Evolutionary conservation across 495 filamentous ascomycete species (phyloP).

Genomic region (Penicillium antarcticum): DNA sequence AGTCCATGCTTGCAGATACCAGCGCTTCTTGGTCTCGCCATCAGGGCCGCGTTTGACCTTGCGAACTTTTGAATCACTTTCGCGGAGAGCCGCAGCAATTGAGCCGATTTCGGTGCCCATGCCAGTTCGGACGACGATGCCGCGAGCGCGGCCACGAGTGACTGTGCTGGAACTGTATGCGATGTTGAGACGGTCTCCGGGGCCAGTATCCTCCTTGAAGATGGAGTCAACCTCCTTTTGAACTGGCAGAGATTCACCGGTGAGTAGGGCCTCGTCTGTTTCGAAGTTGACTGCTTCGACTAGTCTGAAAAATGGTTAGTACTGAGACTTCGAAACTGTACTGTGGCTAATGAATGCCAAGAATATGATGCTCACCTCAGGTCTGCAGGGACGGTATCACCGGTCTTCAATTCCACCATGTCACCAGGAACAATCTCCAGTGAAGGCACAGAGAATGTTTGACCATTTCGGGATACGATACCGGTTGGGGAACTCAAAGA

Average conservation of each 20-base stretch:
- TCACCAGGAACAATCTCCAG: constrained; percentile 55
- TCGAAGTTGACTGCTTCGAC: constrained; percentile 60
- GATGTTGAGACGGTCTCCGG: constrained; percentile 55
- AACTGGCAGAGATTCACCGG: constrained; percentile 58
- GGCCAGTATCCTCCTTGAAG: constrained; percentile 66
- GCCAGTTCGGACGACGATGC: constrained; percentile 64
- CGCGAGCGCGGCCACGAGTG: constrained; percentile 75
- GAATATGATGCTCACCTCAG: constrained; percentile 47
- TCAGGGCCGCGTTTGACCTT: constrained; percentile 46
- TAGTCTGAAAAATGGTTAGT: neutral
- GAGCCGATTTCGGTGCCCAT: constrained; percentile 62
- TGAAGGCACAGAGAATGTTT: constrained; percentile 46
- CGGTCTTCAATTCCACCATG: constrained; percentile 69
- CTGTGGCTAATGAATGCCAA: no score
- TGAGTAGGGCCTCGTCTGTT: constrained; percentile 68
- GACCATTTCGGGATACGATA: constrained; percentile 46
- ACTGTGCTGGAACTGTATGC: constrained; percentile 60
- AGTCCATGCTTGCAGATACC: constrained; percentile 57
- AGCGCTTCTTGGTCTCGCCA: constrained; percentile 48
- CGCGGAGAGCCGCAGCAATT: constrained; percentile 55
- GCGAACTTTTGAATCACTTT: constrained; percentile 28
- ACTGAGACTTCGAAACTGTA: no score
- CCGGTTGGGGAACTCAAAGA: constrained; percentile 58
- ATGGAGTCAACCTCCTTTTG: constrained; percentile 61
- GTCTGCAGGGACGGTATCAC: constrained; percentile 77